Evolutionary conservation across 129 eudicot species (phyloP).

Genomic region (Silybum marianum): DNA sequence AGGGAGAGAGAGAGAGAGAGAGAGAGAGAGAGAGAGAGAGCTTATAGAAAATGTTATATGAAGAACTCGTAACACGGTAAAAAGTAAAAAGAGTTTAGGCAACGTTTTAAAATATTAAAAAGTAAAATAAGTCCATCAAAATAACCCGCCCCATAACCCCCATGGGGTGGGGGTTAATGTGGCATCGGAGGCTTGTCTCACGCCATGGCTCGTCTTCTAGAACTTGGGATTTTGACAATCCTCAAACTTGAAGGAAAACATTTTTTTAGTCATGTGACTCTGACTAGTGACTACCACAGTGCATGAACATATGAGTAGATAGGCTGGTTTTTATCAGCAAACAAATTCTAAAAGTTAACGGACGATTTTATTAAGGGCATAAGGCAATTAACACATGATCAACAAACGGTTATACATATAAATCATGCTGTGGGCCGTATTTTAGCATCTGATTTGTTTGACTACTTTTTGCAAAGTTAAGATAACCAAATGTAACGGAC

Average conservation of each 20-base stretch:
- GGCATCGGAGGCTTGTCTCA: too few species aligned
- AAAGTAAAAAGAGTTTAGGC: too few species aligned
- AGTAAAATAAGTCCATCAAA: too few species aligned
- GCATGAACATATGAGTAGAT: slow-evolving; percentile 13
- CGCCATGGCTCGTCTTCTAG: too few species aligned
- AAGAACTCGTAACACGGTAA: too few species aligned
- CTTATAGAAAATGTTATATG: too few species aligned
- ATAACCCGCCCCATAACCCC: too few species aligned
- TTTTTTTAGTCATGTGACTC: background rate
- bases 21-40: too few species aligned
- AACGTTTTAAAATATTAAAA: too few species aligned
- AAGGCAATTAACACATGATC: slow-evolving; percentile 2
- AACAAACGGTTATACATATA: background rate
- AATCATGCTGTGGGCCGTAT: background rate
- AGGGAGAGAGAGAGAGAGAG: too few species aligned
- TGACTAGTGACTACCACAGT: background rate
- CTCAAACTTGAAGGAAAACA: background rate
- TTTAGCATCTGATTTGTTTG: background rate
- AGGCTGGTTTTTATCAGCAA: slow-evolving; percentile 11
- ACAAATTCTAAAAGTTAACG: slow-evolving; percentile 4
- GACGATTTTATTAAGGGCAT: slow-evolving; percentile 2
- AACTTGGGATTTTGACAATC: background rate
- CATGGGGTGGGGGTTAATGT: background rate
- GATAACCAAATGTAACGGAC: background rate
- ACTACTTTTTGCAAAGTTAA: background rate